A percentile compares a stretch with the other conserved stretches of the same genome.
These are phyloP conservation scores for Periconia sp. DNA, from an alignment of 2,329 filamentous ascomycete species.

Conservation along the genomic window DNA sequence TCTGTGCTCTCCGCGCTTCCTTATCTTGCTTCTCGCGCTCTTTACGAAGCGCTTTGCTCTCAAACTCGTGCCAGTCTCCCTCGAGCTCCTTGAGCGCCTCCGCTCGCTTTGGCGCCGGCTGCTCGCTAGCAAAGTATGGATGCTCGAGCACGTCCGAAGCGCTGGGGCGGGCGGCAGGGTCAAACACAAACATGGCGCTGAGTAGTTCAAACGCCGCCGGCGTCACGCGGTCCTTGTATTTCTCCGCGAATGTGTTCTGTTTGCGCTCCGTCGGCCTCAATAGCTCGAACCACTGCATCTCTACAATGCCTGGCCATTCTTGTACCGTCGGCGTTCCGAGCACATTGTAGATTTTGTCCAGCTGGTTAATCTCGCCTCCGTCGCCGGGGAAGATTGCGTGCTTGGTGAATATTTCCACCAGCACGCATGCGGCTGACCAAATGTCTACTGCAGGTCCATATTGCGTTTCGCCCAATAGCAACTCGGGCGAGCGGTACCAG, in stretches of 20 bases:
- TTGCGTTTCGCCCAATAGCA: constrained; percentile 89
- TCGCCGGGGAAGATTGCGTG: constrained; percentile 95
- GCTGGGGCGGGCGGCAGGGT: constrained; percentile 81
- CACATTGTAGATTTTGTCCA: constrained; percentile 95
- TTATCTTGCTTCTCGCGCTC: constrained; percentile 77
- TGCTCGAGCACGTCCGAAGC: constrained; percentile 86
- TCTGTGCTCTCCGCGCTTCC: constrained; percentile 54
- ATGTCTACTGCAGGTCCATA: constrained; percentile 97
- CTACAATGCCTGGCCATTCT: constrained; percentile 88
- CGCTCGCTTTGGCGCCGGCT: constrained; percentile 77
- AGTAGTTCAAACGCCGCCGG: constrained; percentile 84
- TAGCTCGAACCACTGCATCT: constrained; percentile 97
- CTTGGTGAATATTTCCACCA: constrained; percentile 94
- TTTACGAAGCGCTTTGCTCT: constrained; percentile 91
- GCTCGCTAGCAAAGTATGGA: constrained; percentile 84
- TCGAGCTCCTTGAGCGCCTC: constrained; percentile 82
- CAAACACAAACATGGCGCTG: constrained; percentile 84
- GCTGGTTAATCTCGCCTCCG: constrained; percentile 91
- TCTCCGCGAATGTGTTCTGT: constrained; percentile 78
- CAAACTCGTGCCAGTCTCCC: constrained; percentile 98
- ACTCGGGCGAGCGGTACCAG: constrained; percentile 96
- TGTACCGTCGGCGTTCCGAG: constrained; percentile 84
- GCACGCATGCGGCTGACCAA: constrained; percentile 96
- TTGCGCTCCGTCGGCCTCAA: constrained; percentile 78
- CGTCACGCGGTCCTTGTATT: constrained; percentile 78